Base-by-base conservation (phyloP, 257 asterid genomes). In the Plectranthus barbatus region DNA sequence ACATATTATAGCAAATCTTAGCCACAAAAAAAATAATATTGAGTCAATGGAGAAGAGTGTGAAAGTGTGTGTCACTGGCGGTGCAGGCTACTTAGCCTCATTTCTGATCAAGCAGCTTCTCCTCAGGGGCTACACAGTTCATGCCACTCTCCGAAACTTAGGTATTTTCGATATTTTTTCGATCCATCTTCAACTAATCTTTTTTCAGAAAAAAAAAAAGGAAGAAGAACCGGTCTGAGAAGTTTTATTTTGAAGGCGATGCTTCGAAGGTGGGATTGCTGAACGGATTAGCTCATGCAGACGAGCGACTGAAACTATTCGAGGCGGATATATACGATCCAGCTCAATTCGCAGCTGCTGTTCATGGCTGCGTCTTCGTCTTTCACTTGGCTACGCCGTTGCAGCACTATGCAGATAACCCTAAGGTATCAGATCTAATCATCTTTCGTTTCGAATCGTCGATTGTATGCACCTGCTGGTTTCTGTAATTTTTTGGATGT, bases 301-400 rank as follows among this genome's bases (percentile, higher is more conserved):
- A 75, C 9, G 42, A 79, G 49, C 78, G 80, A 37, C 42, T 86
- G 54, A 74, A 78, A 19, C 41, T 84, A 23, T 84, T 86, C 50
- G 82, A 77, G 70, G 92, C 90, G 1, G 94, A 90, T 33, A 73
- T 86, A 5, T 84, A 86, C 58, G 74, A 73, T 17, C 79, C 91
- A 0, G 46, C 48, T 29, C 83, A 81, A 4, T 84, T 83, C 66
- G 80, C 56, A 53, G 3, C 50, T 0, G 95, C 94, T 0, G 64
- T 86, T 74, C 46, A 70, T n/a, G 94, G 88, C 1, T 84, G 95
- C 69, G 54, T 75, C 10, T 34, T 72, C n/a, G 94, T 86, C 33
- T 53, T 90, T 37, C 97, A 86, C 61, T 11, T 86, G 21, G 97
- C 88, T n/a, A 85, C 94, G 3, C 97, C 95, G 14, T 3, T 81